Evolutionary conservation across 2,329 filamentous ascomycete genomes (phyloP), one percentile per base, ranked within the genome.

Genomic region (Verticillium longisporum): DNA sequence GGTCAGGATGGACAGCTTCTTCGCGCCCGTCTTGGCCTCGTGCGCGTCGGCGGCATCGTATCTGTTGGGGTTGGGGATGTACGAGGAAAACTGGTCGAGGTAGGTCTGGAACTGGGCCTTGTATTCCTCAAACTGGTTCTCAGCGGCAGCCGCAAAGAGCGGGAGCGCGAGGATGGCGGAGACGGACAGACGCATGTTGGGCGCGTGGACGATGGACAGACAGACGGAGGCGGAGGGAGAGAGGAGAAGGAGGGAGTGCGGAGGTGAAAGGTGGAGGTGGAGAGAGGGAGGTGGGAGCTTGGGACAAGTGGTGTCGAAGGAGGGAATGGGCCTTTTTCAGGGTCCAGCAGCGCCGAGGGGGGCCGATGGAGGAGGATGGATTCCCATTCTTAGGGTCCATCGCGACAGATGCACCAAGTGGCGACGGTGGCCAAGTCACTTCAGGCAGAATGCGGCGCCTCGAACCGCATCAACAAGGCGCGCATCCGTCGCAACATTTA

Each of bases 91-190:
- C 73, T 86, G 84, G 70, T 86, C 84, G 64, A 90, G 75, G 68
- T 90, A 79, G 72, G 82, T 80, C 68, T 87, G 82, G 73, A 87
- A 84, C 71, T 87, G 84, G 38, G 83, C 85, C 73, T 84, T 81
- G 73, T 86, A 86, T 72, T 86, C 79, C 58, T 79, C 78, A 62
- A 82, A 78, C 58, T 76, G 78, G 64, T 79, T 79, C 65, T 81
- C 79, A 63, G 85, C 81, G 26, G 80, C 80, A 37, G 76, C 76
- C 57, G 77, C 80, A 66, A 88, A 76, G 15, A 84, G 74, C 66
- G 86, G 84, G 71, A 88, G 76, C 56, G 81, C 80, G 69, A 85
- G 74, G 59, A 83, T 69, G 60, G 81, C 66, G 65, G 80, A 72
- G 61, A 79, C 74, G 61, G 83, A 81, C 75, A 88, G 81, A 71